Conservation (phyloP, 1,139 yeast species). For the Kurtzmaniella natalensis region DNA sequence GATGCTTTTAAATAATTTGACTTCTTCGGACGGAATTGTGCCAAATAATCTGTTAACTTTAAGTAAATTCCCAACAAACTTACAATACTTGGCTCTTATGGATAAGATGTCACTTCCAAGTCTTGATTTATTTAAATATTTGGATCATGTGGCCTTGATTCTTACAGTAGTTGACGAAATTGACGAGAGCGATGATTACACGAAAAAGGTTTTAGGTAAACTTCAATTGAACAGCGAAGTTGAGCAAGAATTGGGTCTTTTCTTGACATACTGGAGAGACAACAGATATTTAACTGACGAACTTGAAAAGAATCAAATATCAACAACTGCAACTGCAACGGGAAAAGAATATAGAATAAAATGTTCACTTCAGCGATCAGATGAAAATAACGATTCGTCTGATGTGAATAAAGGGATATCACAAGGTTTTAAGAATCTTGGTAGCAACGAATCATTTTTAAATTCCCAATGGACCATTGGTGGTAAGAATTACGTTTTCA, state of each 20-base stretch:
- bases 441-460: slow-evolving; percentile 4
- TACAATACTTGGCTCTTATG: slow-evolving; percentile 33
- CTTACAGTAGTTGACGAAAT: slow-evolving; percentile 21
- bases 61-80: slow-evolving; percentile 28
- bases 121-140: slow-evolving; percentile 28
- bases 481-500: slow-evolving; percentile 3
- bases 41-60: slow-evolving; percentile 12
- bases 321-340: too few species aligned
- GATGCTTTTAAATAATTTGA: slow-evolving; percentile 26
- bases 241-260: slow-evolving; percentile 27
- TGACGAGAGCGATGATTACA: slow-evolving; percentile 10
- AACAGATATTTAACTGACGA: slow-evolving; percentile 26
- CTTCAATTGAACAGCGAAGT: slow-evolving; percentile 22
- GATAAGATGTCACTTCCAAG: slow-evolving; percentile 31
- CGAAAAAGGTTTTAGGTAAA: slow-evolving; percentile 21
- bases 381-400: not conserved
- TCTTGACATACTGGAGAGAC: slow-evolving; percentile 37
- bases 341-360: not conserved
- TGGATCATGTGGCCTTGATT: slow-evolving; percentile 29
- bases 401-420: too few species aligned
- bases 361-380: not conserved
- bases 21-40: slow-evolving; percentile 15
- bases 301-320: slow-evolving; percentile 6
- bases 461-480: slow-evolving; percentile 3
- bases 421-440: too few species aligned